phyloP scores from a whole-genome alignment of 148 eudicot genomes.

The Fagopyrum homotropicum region DNA sequence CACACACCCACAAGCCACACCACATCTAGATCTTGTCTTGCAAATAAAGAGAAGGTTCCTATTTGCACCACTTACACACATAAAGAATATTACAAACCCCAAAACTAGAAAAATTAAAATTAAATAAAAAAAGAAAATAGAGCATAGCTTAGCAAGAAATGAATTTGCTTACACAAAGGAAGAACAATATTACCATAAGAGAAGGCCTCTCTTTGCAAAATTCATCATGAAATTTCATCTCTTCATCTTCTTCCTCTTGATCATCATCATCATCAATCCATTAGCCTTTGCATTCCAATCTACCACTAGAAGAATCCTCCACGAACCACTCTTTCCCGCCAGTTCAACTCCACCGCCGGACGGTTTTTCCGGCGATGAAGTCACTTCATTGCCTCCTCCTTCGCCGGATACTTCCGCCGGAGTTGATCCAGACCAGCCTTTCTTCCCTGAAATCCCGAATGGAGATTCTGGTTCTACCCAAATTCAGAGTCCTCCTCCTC shows the following conservation, averaged over 20 bases:
- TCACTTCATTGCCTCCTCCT: slow-evolving; percentile 8
- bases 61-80: slow-evolving; percentile 5
- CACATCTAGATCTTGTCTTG: neutral
- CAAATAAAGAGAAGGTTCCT: neutral
- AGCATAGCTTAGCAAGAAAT: neutral
- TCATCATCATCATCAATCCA: neutral
- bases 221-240: neutral
- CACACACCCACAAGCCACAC: slow-evolving; percentile 7
- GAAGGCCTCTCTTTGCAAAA: neutral
- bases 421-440: slow-evolving; percentile 51
- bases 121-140: neutral
- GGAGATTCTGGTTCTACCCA: slow-evolving; percentile 13
- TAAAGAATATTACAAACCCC: slow-evolving; percentile 7
- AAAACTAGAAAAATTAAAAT: neutral
- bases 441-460: slow-evolving; percentile 74
- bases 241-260: neutral
- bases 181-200: neutral
- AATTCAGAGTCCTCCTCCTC: slow-evolving; percentile 22
- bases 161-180: slow-evolving; percentile 6
- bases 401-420: neutral
- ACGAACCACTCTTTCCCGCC: slow-evolving; percentile 15
- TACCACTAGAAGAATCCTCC: slow-evolving; percentile 10
- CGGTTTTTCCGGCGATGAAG: neutral
- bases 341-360: slow-evolving; percentile 8
- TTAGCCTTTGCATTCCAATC: neutral